phyloP scores from a whole-genome alignment of 805 yeast genomes.

The Zygoascus tannicola region DNA sequence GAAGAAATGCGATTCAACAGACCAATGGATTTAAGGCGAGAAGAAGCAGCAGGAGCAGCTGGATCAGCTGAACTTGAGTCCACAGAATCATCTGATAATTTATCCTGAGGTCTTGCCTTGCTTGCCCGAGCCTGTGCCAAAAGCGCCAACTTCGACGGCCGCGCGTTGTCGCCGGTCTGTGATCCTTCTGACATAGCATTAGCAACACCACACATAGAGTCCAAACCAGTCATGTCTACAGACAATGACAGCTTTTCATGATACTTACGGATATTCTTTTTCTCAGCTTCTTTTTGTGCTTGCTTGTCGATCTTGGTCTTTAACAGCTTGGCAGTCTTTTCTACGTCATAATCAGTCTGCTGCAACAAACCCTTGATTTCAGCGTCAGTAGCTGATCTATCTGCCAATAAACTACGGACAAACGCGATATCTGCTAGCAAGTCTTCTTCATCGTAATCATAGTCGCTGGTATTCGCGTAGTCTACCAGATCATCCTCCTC shows the following conservation, averaged over 20 bases:
- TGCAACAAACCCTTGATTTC: conserved; percentile 52
- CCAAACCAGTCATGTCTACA: too few relatives aligned
- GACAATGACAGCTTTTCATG: background rate
- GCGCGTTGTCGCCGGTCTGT: background rate
- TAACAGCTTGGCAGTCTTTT: conserved; percentile 40
- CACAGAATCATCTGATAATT: background rate
- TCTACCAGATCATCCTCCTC: conserved; percentile 9
- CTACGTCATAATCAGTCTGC: conserved; percentile 48
- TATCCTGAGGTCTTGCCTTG: background rate
- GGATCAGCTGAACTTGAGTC: background rate
- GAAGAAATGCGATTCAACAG: background rate
- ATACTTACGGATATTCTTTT: conserved; percentile 9
- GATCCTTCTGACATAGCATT: background rate
- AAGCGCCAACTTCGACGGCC: conserved; percentile 5
- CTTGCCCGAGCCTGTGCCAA: conserved; percentile 7
- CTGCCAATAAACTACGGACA: conserved; percentile 19
- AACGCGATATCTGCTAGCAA: conserved; percentile 17
- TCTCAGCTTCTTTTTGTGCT: conserved; percentile 6
- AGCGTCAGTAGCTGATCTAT: conserved; percentile 38
- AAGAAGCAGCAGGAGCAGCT: background rate
- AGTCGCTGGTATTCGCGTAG: conserved; percentile 13
- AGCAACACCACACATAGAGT: too few relatives aligned
- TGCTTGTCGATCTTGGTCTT: conserved; percentile 23
- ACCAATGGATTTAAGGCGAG: background rate
- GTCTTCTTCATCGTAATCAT: conserved; percentile 18